These are phyloP conservation scores for Craterostigma plantagineum DNA, from an alignment of 257 asterid genomes.

Conservation along the genomic window DNA sequence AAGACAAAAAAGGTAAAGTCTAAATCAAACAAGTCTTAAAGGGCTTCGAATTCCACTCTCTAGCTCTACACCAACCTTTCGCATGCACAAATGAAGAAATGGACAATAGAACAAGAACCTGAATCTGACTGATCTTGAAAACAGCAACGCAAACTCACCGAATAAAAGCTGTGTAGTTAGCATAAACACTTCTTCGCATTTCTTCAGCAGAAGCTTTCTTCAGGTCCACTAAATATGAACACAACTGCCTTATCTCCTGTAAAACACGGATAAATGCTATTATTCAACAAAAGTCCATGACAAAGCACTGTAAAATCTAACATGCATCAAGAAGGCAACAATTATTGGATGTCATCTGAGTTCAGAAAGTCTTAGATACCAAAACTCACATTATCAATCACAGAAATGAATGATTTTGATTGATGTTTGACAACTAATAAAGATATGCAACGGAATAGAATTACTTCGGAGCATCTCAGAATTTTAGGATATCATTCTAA, in stretches of 20 bases:
- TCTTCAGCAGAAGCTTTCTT: constrained; percentile 98
- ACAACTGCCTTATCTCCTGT: constrained; percentile 92
- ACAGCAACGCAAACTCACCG: constrained; percentile 33
- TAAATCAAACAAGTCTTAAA: too few species aligned
- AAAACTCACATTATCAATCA: too few species aligned
- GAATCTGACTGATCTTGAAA: background rate
- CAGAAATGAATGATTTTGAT: too few species aligned
- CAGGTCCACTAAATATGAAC: constrained; percentile 83
- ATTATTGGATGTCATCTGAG: too few species aligned
- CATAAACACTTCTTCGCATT: constrained; percentile 96
- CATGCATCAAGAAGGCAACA: too few species aligned
- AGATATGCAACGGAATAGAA: background rate
- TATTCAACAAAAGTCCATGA: constrained; percentile 1
- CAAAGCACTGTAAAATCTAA: background rate
- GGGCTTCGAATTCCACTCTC: too few species aligned
- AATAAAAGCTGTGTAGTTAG: constrained; percentile 89
- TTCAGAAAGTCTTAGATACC: too few species aligned
- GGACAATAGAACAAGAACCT: background rate
- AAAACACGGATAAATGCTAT: constrained; percentile 8
- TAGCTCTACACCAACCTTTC: too few species aligned
- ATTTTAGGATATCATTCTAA: too few species aligned
- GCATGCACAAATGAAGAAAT: too few species aligned
- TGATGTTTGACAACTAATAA: background rate
- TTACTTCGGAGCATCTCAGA: too few species aligned
- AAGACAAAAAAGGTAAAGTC: too few species aligned